phyloP scores from a whole-genome alignment of 768 basidiomycete species.

The Mycena capillaripes region DNA sequence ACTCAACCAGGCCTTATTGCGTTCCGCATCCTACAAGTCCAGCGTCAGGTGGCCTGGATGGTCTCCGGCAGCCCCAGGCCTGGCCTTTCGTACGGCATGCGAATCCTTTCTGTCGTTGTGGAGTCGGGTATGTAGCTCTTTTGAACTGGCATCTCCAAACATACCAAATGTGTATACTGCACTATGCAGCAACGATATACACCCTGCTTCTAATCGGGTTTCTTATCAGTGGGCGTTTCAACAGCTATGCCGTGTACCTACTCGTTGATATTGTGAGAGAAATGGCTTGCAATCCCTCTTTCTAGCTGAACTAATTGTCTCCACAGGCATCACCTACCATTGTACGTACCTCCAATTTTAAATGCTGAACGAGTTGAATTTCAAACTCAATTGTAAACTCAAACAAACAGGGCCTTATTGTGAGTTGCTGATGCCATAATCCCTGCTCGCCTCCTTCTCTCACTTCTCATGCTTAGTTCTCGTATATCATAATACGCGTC shows the following conservation, averaged over 20 bases:
- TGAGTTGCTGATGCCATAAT: too few species aligned
- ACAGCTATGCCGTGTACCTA: not conserved
- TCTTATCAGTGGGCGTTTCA: not conserved
- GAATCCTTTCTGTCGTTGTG: constrained; percentile 2
- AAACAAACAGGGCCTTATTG: not conserved
- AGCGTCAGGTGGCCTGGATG: not conserved
- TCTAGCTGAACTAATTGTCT: not conserved
- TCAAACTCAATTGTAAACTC: too few species aligned
- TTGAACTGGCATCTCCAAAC: not conserved
- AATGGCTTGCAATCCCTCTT: not conserved
- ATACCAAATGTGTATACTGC: too few species aligned
- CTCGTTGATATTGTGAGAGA: constrained; percentile 1
- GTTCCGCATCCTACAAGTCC: not conserved
- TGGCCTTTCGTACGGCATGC: not conserved
- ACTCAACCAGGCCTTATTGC: constrained; percentile 14
- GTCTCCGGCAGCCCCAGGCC: not conserved
- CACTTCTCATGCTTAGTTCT: too few species aligned
- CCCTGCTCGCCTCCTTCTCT: too few species aligned
- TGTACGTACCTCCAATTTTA: not conserved
- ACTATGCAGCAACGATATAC: not conserved
- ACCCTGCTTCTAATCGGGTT: not conserved
- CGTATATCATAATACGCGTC: too few species aligned
- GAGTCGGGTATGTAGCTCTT: constrained; percentile 4
- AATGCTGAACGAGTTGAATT: too few species aligned
- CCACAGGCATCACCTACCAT: not conserved